Conservation (phyloP, 2,329 filamentous ascomycete species). For the Fusarium circinatum region DNA sequence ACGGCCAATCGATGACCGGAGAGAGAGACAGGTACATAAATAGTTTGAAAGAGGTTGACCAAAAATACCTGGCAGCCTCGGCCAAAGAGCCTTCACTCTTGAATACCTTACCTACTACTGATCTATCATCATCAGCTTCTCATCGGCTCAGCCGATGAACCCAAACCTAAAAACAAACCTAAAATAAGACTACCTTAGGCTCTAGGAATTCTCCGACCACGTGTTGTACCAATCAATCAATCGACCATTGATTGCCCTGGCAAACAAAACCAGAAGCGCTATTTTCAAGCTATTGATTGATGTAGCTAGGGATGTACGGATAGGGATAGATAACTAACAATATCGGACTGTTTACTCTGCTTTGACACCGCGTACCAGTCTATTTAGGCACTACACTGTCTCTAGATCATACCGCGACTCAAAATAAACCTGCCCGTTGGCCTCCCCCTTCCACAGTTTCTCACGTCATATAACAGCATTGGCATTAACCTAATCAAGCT, state of each 20-base stretch:
- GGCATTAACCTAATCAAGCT: slow-evolving; percentile 29
- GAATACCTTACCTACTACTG: background rate
- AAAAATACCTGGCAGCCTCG: background rate
- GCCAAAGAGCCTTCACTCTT: background rate
- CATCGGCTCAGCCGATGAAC: slow-evolving; percentile 1
- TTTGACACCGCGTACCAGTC: background rate
- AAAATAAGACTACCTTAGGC: background rate
- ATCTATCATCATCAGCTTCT: background rate
- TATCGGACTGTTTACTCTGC: background rate
- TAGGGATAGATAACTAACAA: too few relatives aligned
- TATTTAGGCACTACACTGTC: background rate
- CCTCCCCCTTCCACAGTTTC: background rate
- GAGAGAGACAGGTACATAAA: background rate
- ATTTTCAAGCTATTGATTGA: background rate
- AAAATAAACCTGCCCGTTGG: background rate
- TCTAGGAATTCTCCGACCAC: background rate
- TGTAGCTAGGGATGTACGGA: background rate
- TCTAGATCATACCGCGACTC: too few relatives aligned
- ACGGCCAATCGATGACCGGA: background rate
- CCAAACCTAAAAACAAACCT: background rate
- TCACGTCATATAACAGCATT: slow-evolving; percentile 22
- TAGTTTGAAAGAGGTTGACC: too few relatives aligned
- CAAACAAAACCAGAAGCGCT: background rate
- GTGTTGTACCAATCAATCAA: background rate
- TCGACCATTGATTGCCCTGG: background rate